Conservation (phyloP, 2,329 filamentous ascomycete genomes). For the Orbilia quercus region DNA sequence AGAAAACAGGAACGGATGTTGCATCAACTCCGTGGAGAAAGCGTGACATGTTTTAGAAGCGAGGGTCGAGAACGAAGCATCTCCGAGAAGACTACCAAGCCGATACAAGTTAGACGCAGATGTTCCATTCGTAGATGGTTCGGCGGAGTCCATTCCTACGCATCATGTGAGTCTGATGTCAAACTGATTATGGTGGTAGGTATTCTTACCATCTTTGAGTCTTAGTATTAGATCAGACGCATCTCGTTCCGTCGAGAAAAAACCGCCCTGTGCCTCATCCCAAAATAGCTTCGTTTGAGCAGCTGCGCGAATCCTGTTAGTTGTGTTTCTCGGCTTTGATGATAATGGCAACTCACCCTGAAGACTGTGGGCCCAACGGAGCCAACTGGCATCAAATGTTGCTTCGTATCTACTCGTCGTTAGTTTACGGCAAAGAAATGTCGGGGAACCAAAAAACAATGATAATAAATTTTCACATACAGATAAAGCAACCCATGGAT, state of each 20-base stretch:
- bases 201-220: conserved; percentile 77
- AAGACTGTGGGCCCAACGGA: conserved; percentile 82
- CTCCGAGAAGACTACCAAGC: conserved; percentile 75
- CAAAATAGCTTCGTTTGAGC: conserved; percentile 82
- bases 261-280: conserved; percentile 72
- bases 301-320: conserved; percentile 65
- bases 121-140: conserved; percentile 88
- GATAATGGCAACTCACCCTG: conserved; percentile 71
- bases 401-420: conserved; percentile 69
- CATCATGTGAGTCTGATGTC: conserved; percentile 6
- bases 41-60: conserved; percentile 79
- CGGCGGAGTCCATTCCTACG: conserved; percentile 82
- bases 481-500: conserved; percentile 84
- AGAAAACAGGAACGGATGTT: conserved; percentile 92
- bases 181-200: neutral
- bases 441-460: neutral
- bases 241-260: conserved; percentile 75
- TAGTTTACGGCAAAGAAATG: conserved; percentile 1
- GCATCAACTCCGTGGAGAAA: conserved; percentile 90
- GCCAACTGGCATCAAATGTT: conserved; percentile 78
- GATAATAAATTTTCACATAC: conserved; percentile 62
- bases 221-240: conserved; percentile 80
- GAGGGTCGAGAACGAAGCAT: conserved; percentile 68
- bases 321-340: neutral
- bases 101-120: conserved; percentile 89